Conservation (phyloP, 371 early-diverging fungal species). For the Lichtheimia ramosa region DNA sequence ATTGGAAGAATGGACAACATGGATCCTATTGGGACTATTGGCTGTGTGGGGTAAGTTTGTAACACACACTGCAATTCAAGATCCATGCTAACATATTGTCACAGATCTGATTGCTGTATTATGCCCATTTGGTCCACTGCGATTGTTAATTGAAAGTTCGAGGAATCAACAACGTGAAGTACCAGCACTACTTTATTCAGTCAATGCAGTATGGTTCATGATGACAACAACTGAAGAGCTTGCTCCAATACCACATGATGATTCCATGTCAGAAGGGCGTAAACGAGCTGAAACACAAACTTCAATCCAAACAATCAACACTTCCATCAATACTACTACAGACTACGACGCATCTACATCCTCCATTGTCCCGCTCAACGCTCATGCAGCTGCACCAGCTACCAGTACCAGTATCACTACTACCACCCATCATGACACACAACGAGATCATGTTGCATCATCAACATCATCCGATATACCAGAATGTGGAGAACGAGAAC, state of each 20-base stretch:
- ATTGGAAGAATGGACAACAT: constrained; percentile 76
- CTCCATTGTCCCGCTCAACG: constrained; percentile 13
- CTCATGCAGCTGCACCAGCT: constrained; percentile 1
- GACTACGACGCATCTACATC: constrained; percentile 21
- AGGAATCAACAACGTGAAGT: constrained; percentile 72
- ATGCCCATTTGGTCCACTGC: constrained; percentile 89
- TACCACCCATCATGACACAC: neutral
- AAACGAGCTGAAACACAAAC: neutral
- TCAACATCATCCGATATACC: too few relatives aligned
- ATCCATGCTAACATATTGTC: neutral
- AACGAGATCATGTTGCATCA: neutral
- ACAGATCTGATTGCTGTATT: constrained; percentile 85
- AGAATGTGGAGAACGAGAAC: neutral
- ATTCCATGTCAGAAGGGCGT: neutral
- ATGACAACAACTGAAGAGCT: constrained; percentile 47
- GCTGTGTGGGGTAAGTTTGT: constrained; percentile 81
- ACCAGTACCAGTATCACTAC: neutral
- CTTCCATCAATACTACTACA: constrained; percentile 1
- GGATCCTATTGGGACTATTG: constrained; percentile 79
- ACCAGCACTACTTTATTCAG: constrained; percentile 80
- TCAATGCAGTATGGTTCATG: constrained; percentile 82
- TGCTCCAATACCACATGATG: constrained; percentile 21
- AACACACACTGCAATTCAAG: neutral
- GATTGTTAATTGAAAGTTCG: constrained; percentile 79
- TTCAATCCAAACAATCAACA: neutral